Evolutionary conservation across 371 early-diverging fungal genomes (phyloP).

Genomic region (Circinella umbellata): DNA sequence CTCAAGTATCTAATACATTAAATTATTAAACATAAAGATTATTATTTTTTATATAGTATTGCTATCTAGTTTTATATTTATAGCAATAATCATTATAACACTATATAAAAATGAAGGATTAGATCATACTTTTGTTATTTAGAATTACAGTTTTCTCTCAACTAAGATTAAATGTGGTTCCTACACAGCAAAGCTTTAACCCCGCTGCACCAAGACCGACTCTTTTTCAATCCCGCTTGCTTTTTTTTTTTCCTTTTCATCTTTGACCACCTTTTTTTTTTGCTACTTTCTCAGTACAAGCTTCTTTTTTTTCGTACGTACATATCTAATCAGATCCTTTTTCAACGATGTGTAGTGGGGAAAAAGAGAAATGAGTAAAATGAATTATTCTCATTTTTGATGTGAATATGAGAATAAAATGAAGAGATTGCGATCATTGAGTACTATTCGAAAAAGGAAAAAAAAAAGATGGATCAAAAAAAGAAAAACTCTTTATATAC

Average conservation of each 20-base stretch:
- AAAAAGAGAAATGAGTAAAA: not conserved
- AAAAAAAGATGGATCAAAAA: constrained; percentile 6
- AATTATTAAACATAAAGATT: no score
- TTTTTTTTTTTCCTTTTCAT: not conserved
- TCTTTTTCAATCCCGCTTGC: not conserved
- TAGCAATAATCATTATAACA: no score
- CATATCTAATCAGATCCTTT: not conserved
- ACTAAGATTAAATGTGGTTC: no score
- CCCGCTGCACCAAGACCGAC: not conserved
- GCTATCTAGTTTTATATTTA: no score
- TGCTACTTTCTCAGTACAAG: not conserved
- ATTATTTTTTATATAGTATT: no score
- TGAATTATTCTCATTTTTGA: not conserved
- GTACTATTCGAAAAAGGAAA: constrained; percentile 1
- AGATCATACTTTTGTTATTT: no score
- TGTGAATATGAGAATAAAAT: not conserved
- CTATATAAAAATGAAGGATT: no score
- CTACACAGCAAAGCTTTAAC: no score
- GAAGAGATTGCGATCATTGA: not conserved
- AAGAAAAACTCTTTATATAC: not conserved
- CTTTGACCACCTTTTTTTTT: constrained; percentile 10
- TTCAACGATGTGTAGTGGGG: not conserved
- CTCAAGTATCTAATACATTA: no score
- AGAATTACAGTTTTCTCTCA: no score
- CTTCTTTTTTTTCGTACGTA: constrained; percentile 2